Evolutionary conservation across 2,329 filamentous ascomycete species (phyloP), one percentile per base, ranked within the genome.

Genomic region (Thielaviopsis populi): DNA sequence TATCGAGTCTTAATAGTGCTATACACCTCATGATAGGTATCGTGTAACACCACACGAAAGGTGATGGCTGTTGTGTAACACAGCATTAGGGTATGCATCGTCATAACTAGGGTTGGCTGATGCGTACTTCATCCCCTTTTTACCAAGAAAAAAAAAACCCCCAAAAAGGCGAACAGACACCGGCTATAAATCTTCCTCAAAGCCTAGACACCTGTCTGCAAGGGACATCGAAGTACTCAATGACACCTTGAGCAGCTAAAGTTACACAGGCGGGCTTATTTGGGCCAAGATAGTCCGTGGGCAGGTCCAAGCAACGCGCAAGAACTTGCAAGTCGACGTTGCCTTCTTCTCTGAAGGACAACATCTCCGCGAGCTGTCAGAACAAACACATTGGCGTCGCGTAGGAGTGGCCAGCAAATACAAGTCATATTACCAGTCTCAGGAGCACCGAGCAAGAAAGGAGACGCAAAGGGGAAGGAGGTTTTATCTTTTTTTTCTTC

Each of bases 101-200:
- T 3, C 15, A 46, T 6, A 13, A 3, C 5, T 46, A 46, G 42
- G 42, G 42, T 46, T 46, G 6, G 42, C 3, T 1, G 2, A 37
- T 10, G n/a, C n/a, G n/a, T n/a, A 37, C 7, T 46, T 15, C 42
- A n/a, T 15, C 56, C 59, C 66, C 13, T 48, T 22, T 48, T 1
- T 3, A 48, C 13, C 15, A n/a, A 43, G 41, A n/a, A 43, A 43
- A 43, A n/a, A 7, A 15, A n/a, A 43, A 43, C 41, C n/a, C n/a
- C n/a, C n/a, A 33, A 33, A 33, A 33, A 7, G 30, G 30, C 33
- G 19, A 22, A 48, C 22, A 48, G 43, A 48, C 43, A n/a, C n/a
- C 43, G 13, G 7, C 22, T 15, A n/a, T 8, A 22, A 46, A n/a
- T 48, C 50, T 66, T 66, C 56, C 62, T 63, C 67, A 63, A 63